Conservation (phyloP, 2,329 filamentous ascomycete species). For the Claviceps quebecensis region DNA sequence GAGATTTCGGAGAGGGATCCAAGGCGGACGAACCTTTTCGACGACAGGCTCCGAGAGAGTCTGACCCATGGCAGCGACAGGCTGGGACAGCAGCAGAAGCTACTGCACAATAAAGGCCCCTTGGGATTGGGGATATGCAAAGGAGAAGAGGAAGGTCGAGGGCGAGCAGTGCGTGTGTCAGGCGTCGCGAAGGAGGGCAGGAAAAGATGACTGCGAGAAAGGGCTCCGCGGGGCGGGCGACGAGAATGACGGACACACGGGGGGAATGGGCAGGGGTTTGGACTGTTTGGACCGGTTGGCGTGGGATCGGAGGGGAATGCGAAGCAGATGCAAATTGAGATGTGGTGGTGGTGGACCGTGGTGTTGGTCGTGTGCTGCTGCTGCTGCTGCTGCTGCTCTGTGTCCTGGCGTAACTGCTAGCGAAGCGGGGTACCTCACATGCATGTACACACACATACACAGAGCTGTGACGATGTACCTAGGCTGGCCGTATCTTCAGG, state of each 20-base stretch:
- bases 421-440: too few relatives aligned
- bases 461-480: too few relatives aligned
- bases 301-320: neutral
- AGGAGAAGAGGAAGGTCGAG: conserved; percentile 3
- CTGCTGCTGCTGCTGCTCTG: too few relatives aligned
- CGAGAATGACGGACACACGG: conserved; percentile 2
- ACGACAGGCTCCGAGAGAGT: conserved; percentile 97
- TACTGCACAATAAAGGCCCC: conserved; percentile 11
- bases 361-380: neutral
- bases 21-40: conserved; percentile 62
- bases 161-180: neutral
- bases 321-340: neutral
- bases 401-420: too few relatives aligned
- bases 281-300: neutral
- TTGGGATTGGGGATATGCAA: conserved; percentile 6
- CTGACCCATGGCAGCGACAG: conserved; percentile 65
- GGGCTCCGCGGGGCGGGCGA: conserved; percentile 1
- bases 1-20: neutral
- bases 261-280: neutral
- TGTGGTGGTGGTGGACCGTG: neutral
- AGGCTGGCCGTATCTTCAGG: too few relatives aligned
- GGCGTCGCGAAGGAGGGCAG: conserved; percentile 3
- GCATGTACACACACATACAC: too few relatives aligned
- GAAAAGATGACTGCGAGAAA: conserved; percentile 1
- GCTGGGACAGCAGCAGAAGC: conserved; percentile 13